Evolutionary conservation across 345 rosid genomes (phyloP).

Genomic region (Raphanus raphanistrum): DNA sequence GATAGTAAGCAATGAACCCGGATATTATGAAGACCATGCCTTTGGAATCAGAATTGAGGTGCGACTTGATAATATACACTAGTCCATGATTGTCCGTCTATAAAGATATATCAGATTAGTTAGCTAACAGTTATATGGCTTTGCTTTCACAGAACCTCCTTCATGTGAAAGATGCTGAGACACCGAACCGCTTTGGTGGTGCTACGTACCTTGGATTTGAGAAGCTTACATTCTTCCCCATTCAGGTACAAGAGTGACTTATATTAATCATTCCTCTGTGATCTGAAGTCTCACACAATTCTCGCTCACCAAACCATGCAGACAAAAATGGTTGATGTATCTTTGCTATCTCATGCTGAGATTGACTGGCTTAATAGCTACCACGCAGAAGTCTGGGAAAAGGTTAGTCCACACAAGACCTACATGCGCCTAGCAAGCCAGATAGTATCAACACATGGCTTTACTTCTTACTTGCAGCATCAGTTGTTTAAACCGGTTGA

Average conservation of each 20-base stretch:
- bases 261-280: neutral
- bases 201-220: slow-evolving; percentile 76
- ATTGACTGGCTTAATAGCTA: slow-evolving; percentile 78
- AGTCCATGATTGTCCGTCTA: neutral
- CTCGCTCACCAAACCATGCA: slow-evolving; percentile 36
- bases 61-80: slow-evolving; percentile 16
- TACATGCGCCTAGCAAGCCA: slow-evolving; percentile 2
- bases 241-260: slow-evolving; percentile 56
- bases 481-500: slow-evolving; percentile 1
- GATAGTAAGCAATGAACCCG: slow-evolving; percentile 98
- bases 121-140: slow-evolving; percentile 1
- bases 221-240: slow-evolving; percentile 83
- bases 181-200: slow-evolving; percentile 87
- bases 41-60: slow-evolving; percentile 99
- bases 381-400: slow-evolving; percentile 89
- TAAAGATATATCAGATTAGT: neutral
- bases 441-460: neutral
- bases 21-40: slow-evolving; percentile 95
- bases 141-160: slow-evolving; percentile 71
- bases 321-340: slow-evolving; percentile 68
- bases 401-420: slow-evolving; percentile 47
- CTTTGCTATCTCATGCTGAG: slow-evolving; percentile 63
- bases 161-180: slow-evolving; percentile 59
- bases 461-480: neutral
- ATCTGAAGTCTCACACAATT: slow-evolving; percentile 4